Evolutionary conservation across 164 flowering plant species (phyloP).

Genomic region (Vitis cinerea): DNA sequence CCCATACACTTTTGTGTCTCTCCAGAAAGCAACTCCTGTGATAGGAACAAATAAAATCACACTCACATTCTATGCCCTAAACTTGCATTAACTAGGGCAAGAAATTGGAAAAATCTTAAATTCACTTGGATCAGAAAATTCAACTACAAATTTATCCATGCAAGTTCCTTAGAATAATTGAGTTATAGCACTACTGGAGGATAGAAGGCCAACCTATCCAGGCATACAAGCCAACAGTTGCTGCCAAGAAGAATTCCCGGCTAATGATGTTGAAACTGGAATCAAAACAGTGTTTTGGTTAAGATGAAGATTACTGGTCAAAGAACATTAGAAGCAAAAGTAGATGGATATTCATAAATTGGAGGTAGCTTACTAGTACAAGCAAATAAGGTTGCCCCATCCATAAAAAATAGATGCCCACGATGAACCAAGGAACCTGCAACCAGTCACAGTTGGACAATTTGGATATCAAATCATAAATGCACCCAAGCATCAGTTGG

Average conservation of each 20-base stretch:
- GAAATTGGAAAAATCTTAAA: not conserved
- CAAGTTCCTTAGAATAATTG: not conserved
- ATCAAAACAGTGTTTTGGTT: slow-evolving; percentile 8
- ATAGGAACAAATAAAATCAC: not conserved
- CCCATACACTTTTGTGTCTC: slow-evolving; percentile 68
- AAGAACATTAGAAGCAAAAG: not conserved
- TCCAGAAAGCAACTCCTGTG: slow-evolving; percentile 77
- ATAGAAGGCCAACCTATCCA: slow-evolving; percentile 68
- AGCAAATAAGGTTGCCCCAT: slow-evolving; percentile 78
- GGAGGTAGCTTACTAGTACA: slow-evolving; percentile 56
- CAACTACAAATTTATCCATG: too few relatives aligned
- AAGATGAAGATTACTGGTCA: not conserved
- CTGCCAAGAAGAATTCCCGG: slow-evolving; percentile 72
- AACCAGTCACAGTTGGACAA: slow-evolving; percentile 7
- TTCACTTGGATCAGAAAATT: not conserved
- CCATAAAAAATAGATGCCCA: slow-evolving; percentile 90
- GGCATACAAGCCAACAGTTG: slow-evolving; percentile 55
- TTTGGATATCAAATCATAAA: too few relatives aligned
- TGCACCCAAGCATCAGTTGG: too few relatives aligned
- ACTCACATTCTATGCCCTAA: not conserved
- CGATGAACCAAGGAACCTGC: slow-evolving; percentile 83
- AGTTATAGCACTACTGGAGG: not conserved
- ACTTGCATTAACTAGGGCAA: not conserved
- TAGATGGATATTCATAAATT: not conserved
- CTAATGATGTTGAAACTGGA: slow-evolving; percentile 73